Base-by-base conservation (phyloP, 495 filamentous ascomycete genomes). In the Penicilliopsis zonata region DNA sequence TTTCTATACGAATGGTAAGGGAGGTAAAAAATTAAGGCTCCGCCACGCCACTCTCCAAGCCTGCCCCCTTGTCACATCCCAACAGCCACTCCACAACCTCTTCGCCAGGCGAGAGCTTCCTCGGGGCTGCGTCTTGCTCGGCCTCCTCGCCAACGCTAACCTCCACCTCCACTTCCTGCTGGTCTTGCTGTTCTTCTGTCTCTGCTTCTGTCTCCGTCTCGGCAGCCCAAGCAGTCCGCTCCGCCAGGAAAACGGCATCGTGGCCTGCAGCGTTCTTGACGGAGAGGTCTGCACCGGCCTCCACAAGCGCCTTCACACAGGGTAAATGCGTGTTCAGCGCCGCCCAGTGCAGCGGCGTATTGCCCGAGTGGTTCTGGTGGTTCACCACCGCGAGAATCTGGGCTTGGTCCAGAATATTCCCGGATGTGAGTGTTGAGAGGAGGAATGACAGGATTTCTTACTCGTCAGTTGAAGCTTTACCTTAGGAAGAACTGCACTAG, bases 291-390 rank as follows among this genome's bases (percentile, higher is more conserved):
- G 86, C 82, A 3, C 82, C 82, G 4, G 74, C 72, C 23, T 77
- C 63, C 0, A 82, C 59, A 9, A 96, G 70, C 2, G 72, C 47
- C 61, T 90, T 82, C 9, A 93, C 86, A 14, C 75, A 71, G 18
- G 71, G 69, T 2, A 94, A 54, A 44, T 94, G 85, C 9, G 88
- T 87, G 40, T 90, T 88, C 36, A 93, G 60, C 1, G 85, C 78
- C 0, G 87, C 88, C 84, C 85, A 95, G 61, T 95, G 87, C 33
- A 96, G 57, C 1, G 85, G 67, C 8, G 88, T 94, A 59, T 94
- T 94, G 17, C 85, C 87, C 16, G 77, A 74, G 36, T 70, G 51
- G 40, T 96, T 95, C 13, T 48, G 69, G 56, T 52, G 68, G 56
- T 90, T 78, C 8, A 94, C 36, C 20, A 78, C 66, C 4, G 45